Conservation (phyloP, 352 stramenopile genomes). For the Aphanomyces astaci region DNA sequence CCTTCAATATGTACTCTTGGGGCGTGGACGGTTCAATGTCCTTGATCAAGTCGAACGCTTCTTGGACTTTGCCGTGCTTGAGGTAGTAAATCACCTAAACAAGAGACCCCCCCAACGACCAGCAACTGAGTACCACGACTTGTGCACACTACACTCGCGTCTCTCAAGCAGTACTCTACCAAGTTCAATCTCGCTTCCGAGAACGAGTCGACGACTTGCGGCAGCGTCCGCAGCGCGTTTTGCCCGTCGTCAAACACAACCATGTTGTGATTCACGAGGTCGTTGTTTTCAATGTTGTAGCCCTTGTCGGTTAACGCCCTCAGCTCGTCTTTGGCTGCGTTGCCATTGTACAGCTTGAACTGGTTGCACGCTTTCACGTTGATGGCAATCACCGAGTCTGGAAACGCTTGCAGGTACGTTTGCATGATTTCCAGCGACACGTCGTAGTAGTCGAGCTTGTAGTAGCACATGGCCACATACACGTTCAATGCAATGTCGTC, state of each 20-base stretch:
- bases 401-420: slow-evolving; percentile 89
- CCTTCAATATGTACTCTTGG: slow-evolving; percentile 87
- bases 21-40: slow-evolving; percentile 90
- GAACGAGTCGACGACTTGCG: slow-evolving; percentile 87
- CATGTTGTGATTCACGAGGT: slow-evolving; percentile 94
- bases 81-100: slow-evolving; percentile 85
- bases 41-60: slow-evolving; percentile 92
- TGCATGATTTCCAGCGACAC: slow-evolving; percentile 95
- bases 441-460: slow-evolving; percentile 98
- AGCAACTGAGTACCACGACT: slow-evolving; percentile 69
- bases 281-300: slow-evolving; percentile 86
- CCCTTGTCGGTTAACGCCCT: slow-evolving; percentile 86
- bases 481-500: slow-evolving; percentile 95
- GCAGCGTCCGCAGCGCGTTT: slow-evolving; percentile 88
- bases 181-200: slow-evolving; percentile 94
- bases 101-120: neutral
- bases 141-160: slow-evolving; percentile 77
- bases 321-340: slow-evolving; percentile 90
- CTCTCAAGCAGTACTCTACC: neutral
- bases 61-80: slow-evolving; percentile 87
- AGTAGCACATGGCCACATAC: slow-evolving; percentile 98
- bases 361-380: slow-evolving; percentile 98
- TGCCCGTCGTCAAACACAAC: slow-evolving; percentile 94
- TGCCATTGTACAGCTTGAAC: slow-evolving; percentile 96
- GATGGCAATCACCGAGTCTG: slow-evolving; percentile 87